Base-by-base conservation (phyloP, 2,329 filamentous ascomycete species). In the Pyricularia pennisetigena region DNA sequence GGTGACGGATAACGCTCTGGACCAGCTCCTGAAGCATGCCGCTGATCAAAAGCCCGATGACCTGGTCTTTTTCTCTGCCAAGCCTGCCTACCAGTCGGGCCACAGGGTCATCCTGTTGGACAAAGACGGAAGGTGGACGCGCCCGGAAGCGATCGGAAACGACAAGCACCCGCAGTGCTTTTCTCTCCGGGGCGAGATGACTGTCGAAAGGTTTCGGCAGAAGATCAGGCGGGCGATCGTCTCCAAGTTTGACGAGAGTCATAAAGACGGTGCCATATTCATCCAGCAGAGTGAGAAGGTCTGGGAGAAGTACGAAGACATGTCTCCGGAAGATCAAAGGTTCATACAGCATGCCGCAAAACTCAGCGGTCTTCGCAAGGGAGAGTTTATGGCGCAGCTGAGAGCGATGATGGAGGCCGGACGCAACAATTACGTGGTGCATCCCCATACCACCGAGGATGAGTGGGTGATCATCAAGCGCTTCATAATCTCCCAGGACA, bases 51-150 rank as follows among this genome's bases (percentile, higher is more conserved):
- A 16, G 9, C 24, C 16, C 7, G 23, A 23, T 14, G 59, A 20
- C 12, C 26, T 16, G 24, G 5, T 16, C 5, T 62, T 29, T n/a
- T 32, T 74, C 10, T 35, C 68, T 2, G 16, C 73, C 3, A 70
- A 71, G 12, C 73, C 73, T 4, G 57, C 72, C 29, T 74, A 70
- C 29, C 30, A n/a, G 41, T 54, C 29, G 23, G 2, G 59, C 4
- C 71, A 72, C 24, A 67, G 63, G 9, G 29, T 71, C 5, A 16
- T 61, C 10, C 68, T 67, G n/a, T 30, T 29, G 3, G 26, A 65
- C 24, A 24, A 49, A 10, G 9, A 49, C 3, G 59, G 26, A 8
- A 7, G 6, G 4, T 20, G 26, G 14, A 20, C 16, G 26, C 59
- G 23, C 7, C 41, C 20, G 20, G 41, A 54, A 10, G 7, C 41